These are phyloP conservation scores for Yamadazyma kanchanaburiensis DNA, from an alignment of 1,139 yeast genomes.

Conservation along the genomic window DNA sequence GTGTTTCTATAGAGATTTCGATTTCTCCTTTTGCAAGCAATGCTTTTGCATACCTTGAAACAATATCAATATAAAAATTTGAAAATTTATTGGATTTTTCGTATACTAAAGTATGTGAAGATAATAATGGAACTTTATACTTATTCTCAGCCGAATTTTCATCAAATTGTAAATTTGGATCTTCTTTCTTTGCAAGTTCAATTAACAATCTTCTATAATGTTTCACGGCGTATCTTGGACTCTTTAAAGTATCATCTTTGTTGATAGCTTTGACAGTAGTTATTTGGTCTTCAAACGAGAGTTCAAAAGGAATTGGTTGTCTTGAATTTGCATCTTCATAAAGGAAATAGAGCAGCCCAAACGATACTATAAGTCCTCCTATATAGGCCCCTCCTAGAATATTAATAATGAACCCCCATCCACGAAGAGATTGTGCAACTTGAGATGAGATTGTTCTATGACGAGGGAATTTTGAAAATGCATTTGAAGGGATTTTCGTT, in stretches of 20 bases:
- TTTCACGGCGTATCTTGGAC: conserved; percentile 44
- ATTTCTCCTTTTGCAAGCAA: conserved; percentile 41
- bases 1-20: conserved; percentile 26
- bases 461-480: too few species aligned
- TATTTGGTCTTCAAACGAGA: conserved; percentile 30
- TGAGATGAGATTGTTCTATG: too few species aligned
- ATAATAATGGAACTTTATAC: conserved; percentile 34
- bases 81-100: conserved; percentile 32
- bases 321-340: conserved; percentile 40
- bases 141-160: conserved; percentile 11
- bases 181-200: conserved; percentile 31
- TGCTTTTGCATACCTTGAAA: conserved; percentile 40
- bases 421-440: conserved; percentile 24
- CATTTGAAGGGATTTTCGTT: too few species aligned
- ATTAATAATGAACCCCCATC: conserved; percentile 33
- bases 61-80: conserved; percentile 45
- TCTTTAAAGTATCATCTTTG: conserved; percentile 42
- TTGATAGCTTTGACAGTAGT: conserved; percentile 43
- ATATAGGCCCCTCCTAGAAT: conserved; percentile 43
- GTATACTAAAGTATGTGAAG: conserved; percentile 26
- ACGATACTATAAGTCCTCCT: conserved; percentile 39
- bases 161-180: conserved; percentile 23
- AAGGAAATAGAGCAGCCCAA: conserved; percentile 38
- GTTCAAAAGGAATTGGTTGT: conserved; percentile 41
- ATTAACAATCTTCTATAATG: conserved; percentile 41